Evolutionary conservation across 805 yeast genomes (phyloP), one percentile per base, ranked within the genome.

Genomic region (Candida sphagnicola): DNA sequence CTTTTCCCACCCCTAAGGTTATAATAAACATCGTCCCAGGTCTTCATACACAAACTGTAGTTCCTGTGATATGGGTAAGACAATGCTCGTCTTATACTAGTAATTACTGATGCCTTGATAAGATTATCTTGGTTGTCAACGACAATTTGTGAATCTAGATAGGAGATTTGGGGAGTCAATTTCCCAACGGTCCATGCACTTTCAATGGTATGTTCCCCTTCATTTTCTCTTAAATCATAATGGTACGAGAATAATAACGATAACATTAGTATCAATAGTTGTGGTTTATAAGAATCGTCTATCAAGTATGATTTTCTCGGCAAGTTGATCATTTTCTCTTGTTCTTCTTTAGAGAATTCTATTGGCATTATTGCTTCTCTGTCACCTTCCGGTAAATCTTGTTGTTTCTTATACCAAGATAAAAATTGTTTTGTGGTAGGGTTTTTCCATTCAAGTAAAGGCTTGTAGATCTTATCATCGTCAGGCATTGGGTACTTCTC

Each of bases 181-280:
- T 84, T 89, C 1, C 99, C 99, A 4, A 93, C 74, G 0, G 91
- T 81, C 99, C 99, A 93, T 0, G 95, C 87, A 41, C 95, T 84
- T 59, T 93, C 99, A 4, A 85, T 79, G 13, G 78, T 87, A 37
- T 78, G 76, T 14, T 77, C 82, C 10, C 82, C 82, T 51, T 76
- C 78, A 26, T 82, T 87, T 38, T 84, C 83, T 26, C 96, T 65
- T 35, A 74, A 60, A 46, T 93, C 97, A 55, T 82, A 89, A 38
- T 76, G 74, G 49, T 79, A 85, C 1, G 84, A 79, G 59, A 85
- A 93, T 14, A 93, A 47, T 1, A 90, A 46, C 16, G 85, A 77
- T 0, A 88, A 54, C 1, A 91, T 57, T 0, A 85, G 71, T 29
- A 81, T 68, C 49, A 87, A 82, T 1, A 78, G 54, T n/a, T 77